Base-by-base conservation (phyloP, 2,329 filamentous ascomycete genomes). In the Penicillium oxalicum region DNA sequence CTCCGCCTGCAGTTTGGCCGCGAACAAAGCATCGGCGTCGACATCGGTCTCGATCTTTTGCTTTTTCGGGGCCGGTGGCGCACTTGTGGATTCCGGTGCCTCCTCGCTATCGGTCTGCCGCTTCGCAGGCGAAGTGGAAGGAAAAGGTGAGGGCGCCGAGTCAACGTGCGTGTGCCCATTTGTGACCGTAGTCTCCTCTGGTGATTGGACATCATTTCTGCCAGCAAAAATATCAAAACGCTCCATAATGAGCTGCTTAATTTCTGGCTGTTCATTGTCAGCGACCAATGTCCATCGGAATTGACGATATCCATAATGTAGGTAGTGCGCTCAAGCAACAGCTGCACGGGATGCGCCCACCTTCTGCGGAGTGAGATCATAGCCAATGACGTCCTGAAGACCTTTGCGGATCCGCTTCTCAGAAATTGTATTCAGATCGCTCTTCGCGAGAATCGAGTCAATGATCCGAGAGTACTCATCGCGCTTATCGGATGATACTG, bases 1-100 rank as follows among this genome's bases (percentile, higher is more conserved):
- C 68, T 97, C 88, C 0, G 90, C 91, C 70, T 98, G 93, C 33
- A 98, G 77, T 67, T 86, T 82, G 12, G 90, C 90, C 1, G 93
- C 93, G 53, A 91, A 81, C 39, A 86, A 83, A 32, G 91, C 93
- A 69, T 98, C 93, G 29, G 87, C 85, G 55, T 95, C 88, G 57
- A 80, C 73, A 27, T 81, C 78, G 38, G 80, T 79, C 64, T 83
- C 83, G 49, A 75, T 69, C 59, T 77, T 79, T 58, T 70, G 73
- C 69, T 86, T 86, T 71, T 88, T 87, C 55, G 72, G 66, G 4
- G 73, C 74, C 5, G 70, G 66, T 4, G 64, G 61, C 44, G 61
- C 62, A 48, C 63, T 67, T 34, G 61, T 57, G 9, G 61, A 59
- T 39, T 74, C 72, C 1, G 72, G 70, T 5, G 61, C 57, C 35